Conservation (phyloP, 371 early-diverging fungal genomes). For the Mucor indicus region DNA sequence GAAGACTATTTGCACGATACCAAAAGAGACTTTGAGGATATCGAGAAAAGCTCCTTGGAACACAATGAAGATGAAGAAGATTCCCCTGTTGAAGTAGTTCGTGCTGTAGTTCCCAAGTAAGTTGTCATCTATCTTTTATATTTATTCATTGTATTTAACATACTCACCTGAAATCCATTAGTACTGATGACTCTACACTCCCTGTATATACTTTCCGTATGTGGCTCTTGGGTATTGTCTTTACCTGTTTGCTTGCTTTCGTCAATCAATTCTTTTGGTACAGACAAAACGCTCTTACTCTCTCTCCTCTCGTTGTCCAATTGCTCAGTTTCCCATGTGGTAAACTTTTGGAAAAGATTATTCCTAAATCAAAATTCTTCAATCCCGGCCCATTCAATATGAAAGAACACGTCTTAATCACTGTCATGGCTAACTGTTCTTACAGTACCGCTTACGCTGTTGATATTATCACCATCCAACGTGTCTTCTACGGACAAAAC, state of each 20-base stretch:
- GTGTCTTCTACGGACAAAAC: conserved; percentile 57
- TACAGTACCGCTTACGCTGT: conserved; percentile 67
- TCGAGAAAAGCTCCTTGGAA: background rate
- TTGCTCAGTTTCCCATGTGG: conserved; percentile 67
- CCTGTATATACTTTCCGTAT: conserved; percentile 81
- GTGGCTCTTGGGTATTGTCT: conserved; percentile 64
- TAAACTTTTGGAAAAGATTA: conserved; percentile 55
- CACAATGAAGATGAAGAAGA: conserved; percentile 51
- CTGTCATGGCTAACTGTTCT: conserved; percentile 59
- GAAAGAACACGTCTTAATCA: conserved; percentile 84
- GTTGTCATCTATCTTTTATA: too few relatives aligned
- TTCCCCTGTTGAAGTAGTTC: conserved; percentile 75
- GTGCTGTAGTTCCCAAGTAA: conserved; percentile 55
- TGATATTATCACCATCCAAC: conserved; percentile 69
- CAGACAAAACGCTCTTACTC: conserved; percentile 52
- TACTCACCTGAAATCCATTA: too few relatives aligned
- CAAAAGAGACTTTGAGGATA: conserved; percentile 4
- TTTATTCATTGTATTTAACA: too few relatives aligned
- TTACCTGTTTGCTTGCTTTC: conserved; percentile 55
- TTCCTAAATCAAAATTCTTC: conserved; percentile 53
- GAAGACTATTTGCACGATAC: conserved; percentile 7
- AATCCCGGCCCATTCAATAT: conserved; percentile 87
- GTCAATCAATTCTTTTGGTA: conserved; percentile 80
- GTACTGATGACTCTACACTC: conserved; percentile 62
- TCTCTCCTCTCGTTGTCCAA: conserved; percentile 53